Conservation (phyloP, 495 filamentous ascomycete species). For the Lophiostoma macrostomum region DNA sequence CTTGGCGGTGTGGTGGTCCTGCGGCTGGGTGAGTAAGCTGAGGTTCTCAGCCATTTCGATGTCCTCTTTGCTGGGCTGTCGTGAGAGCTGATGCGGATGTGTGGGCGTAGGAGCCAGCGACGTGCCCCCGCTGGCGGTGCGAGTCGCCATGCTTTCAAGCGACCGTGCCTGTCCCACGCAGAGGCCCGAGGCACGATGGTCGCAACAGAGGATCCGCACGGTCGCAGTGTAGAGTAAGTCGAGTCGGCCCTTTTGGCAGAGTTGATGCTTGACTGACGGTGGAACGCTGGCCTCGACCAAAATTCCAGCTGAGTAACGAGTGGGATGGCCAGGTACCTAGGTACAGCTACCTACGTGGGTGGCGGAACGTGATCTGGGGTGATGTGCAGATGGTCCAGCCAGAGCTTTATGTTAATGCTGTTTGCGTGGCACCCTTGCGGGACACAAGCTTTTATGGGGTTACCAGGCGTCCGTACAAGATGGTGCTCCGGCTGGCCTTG, state of each 20-base stretch:
- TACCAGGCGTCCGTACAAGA: no score
- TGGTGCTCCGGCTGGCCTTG: background rate
- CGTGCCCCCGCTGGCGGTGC: slow-evolving; percentile 23
- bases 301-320: background rate
- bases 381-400: slow-evolving; percentile 1
- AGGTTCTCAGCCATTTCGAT: slow-evolving; percentile 34
- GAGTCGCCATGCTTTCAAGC: slow-evolving; percentile 7
- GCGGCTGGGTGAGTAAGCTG: slow-evolving; percentile 23
- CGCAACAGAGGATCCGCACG: background rate
- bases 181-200: background rate
- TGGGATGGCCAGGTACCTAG: background rate
- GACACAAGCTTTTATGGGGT: background rate
- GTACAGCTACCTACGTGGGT: background rate
- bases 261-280: background rate
- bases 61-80: slow-evolving; percentile 31
- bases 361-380: slow-evolving; percentile 18
- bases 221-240: background rate
- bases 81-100: slow-evolving; percentile 32
- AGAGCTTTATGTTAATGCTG: background rate
- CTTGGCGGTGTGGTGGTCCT: slow-evolving; percentile 5
- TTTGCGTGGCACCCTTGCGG: background rate
- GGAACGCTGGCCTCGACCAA: background rate
- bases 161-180: slow-evolving; percentile 1
- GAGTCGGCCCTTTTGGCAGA: background rate
- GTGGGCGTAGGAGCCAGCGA: slow-evolving; percentile 31